Evolutionary conservation across 768 basidiomycete species (phyloP).

Genomic region (Agrocybe praecox): DNA sequence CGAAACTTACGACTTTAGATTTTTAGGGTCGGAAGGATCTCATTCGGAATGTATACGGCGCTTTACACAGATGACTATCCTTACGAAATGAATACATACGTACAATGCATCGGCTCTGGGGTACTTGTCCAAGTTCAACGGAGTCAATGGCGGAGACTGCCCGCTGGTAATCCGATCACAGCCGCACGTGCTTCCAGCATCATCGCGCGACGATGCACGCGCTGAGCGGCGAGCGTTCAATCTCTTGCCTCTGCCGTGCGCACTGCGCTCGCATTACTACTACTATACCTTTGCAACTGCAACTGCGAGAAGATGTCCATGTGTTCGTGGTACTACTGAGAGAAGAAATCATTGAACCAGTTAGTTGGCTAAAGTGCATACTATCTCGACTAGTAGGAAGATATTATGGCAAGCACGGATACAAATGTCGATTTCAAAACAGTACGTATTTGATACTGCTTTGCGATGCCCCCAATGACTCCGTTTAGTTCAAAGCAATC

Average conservation of each 20-base stretch:
- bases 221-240: no score
- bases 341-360: no score
- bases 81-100: background rate
- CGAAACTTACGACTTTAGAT: background rate
- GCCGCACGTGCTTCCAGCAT: background rate
- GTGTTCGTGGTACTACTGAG: no score
- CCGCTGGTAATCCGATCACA: background rate
- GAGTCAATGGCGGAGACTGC: background rate
- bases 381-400: no score
- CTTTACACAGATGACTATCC: background rate
- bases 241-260: no score
- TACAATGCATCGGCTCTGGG: background rate
- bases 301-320: no score
- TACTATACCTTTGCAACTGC: no score
- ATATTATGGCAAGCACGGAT: background rate
- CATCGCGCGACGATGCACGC: background rate
- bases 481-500: slow-evolving; percentile 57
- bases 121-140: background rate
- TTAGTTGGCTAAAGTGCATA: no score
- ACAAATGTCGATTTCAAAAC: slow-evolving; percentile 20
- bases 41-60: background rate
- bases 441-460: background rate
- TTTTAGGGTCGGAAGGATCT: slow-evolving; percentile 11
- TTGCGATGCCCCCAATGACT: background rate
- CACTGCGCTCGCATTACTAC: no score